These are phyloP conservation scores for Fusarium duplospermum DNA, from an alignment of 2,329 filamentous ascomycete genomes.

Conservation along the genomic window DNA sequence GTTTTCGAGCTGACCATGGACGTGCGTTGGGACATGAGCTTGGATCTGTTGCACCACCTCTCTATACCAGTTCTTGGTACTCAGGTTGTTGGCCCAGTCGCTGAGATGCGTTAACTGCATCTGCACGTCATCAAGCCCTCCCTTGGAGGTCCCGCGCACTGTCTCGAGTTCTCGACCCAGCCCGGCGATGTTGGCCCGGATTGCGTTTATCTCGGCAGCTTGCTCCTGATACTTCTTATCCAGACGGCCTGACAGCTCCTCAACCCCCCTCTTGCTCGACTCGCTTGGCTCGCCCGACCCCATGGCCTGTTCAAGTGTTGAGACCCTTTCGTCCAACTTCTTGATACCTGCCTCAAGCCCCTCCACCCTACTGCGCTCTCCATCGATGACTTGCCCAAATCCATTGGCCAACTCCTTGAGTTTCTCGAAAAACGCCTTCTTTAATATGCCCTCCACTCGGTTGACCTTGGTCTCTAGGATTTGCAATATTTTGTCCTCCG, in stretches of 20 bases:
- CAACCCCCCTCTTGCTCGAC: not conserved
- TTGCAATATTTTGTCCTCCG: constrained; percentile 19
- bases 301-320: not conserved
- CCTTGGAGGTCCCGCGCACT: constrained; percentile 36
- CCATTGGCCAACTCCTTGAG: constrained; percentile 14
- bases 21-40: constrained; percentile 38
- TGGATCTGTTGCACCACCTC: constrained; percentile 55
- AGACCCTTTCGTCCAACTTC: constrained; percentile 4
- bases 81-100: constrained; percentile 62
- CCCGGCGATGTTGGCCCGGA: constrained; percentile 3
- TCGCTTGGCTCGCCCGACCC: not conserved
- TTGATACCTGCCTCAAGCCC: constrained; percentile 19
- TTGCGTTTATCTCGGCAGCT: constrained; percentile 5
- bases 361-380: constrained; percentile 26
- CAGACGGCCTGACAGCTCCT: not conserved
- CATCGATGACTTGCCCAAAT: constrained; percentile 36
- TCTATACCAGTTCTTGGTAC: constrained; percentile 55
- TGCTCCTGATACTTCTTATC: not conserved
- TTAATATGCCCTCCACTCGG: constrained; percentile 16
- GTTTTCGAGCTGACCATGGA: constrained; percentile 29
- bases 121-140: constrained; percentile 48
- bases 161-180: constrained; percentile 11
- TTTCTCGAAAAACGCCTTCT: not conserved
- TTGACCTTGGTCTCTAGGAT: constrained; percentile 15
- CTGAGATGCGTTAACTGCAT: constrained; percentile 56